Evolutionary conservation across 2,329 filamentous ascomycete species (phyloP).

Genomic region (Thyridium curvatum): DNA sequence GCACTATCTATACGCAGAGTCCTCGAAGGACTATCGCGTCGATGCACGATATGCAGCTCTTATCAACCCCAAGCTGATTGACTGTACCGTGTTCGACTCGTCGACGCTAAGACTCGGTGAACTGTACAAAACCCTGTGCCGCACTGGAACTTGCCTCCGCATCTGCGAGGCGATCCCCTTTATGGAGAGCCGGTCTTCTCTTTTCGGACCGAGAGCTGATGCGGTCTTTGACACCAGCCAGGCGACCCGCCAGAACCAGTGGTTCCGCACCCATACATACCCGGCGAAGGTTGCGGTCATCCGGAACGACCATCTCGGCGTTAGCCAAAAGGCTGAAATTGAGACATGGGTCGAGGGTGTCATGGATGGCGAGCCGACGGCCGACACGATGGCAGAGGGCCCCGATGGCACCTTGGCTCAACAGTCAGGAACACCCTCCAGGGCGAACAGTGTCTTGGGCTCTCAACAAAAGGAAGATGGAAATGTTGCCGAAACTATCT

Average conservation of each 20-base stretch:
- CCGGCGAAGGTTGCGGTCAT: not conserved
- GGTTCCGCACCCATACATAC: slow-evolving; percentile 4
- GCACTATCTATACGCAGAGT: slow-evolving; percentile 18
- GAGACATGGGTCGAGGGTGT: not conserved
- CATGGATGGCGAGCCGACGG: not conserved
- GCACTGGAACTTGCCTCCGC: slow-evolving; percentile 15
- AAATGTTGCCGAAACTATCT: too few relatives aligned
- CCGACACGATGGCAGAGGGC: too few relatives aligned
- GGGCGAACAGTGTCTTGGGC: too few relatives aligned
- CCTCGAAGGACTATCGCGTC: slow-evolving; percentile 9
- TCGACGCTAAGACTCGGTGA: slow-evolving; percentile 5
- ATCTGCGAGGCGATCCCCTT: slow-evolving; percentile 13
- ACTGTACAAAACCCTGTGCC: slow-evolving; percentile 12
- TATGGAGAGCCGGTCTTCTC: slow-evolving; percentile 5
- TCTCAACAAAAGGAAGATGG: too few relatives aligned
- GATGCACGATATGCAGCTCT: slow-evolving; percentile 19
- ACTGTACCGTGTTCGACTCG: slow-evolving; percentile 20
- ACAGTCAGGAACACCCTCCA: too few relatives aligned
- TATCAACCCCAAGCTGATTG: slow-evolving; percentile 17
- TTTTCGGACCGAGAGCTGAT: slow-evolving; percentile 12
- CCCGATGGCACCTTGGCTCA: too few relatives aligned
- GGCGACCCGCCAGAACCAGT: slow-evolving; percentile 6
- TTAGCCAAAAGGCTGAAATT: not conserved
- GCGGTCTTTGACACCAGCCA: slow-evolving; percentile 7
- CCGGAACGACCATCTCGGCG: not conserved